Conservation (phyloP, 2,329 filamentous ascomycete species). For the Colletotrichum spaethianum region DNA sequence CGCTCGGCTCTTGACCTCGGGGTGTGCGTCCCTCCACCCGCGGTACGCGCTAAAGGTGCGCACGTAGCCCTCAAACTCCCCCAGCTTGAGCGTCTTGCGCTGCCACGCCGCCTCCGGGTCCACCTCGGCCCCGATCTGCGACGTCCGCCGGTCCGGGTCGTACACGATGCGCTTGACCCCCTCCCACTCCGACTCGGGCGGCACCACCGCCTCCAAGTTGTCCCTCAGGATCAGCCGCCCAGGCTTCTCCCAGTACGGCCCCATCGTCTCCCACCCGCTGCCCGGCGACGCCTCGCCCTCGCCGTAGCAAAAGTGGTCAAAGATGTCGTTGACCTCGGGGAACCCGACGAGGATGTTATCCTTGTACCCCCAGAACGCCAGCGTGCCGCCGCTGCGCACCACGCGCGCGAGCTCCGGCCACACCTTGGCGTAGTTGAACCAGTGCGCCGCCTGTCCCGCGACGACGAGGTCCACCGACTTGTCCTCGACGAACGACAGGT, state of each 20-base stretch:
- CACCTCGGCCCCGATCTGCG: conserved; percentile 48
- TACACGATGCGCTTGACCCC: conserved; percentile 69
- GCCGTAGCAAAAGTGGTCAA: conserved; percentile 70
- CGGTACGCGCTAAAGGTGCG: conserved; percentile 73
- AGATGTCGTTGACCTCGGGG: conserved; percentile 65
- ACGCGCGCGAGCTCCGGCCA: conserved; percentile 71
- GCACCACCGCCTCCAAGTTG: conserved; percentile 65
- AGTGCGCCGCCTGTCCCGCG: conserved; percentile 73
- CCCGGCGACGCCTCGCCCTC: conserved; percentile 59
- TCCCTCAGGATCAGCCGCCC: conserved; percentile 69
- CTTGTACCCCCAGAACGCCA: conserved; percentile 78
- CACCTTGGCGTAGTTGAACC: conserved; percentile 71
- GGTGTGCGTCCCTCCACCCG: conserved; percentile 71
- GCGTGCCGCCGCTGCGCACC: conserved; percentile 66
- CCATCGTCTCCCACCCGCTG: conserved; percentile 64
- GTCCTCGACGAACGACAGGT: conserved; percentile 64
- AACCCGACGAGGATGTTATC: conserved; percentile 72
- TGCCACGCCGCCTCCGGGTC: conserved; percentile 60
- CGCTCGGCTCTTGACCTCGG: conserved; percentile 61
- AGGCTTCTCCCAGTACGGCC: conserved; percentile 73
- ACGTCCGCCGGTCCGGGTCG: conserved; percentile 64
- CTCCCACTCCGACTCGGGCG: conserved; percentile 66
- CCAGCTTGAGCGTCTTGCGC: conserved; percentile 67
- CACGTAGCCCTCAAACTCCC: conserved; percentile 72
- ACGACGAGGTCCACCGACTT: conserved; percentile 66